Conservation (phyloP, 2,329 filamentous ascomycete species). For the Ophiostoma triangulosporum region DNA sequence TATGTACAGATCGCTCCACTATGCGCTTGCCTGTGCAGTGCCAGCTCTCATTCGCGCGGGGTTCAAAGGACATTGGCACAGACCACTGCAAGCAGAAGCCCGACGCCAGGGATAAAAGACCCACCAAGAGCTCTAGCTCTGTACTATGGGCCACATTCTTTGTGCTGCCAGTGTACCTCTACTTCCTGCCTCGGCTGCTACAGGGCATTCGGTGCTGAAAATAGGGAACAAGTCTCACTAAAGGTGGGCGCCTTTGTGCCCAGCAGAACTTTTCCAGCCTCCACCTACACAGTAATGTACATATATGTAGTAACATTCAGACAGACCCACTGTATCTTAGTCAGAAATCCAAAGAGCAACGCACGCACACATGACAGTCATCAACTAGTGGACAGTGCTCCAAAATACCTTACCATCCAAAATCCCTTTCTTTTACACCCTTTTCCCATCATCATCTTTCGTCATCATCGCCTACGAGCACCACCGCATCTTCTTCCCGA, state of each 20-base stretch:
- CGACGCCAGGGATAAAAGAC: background rate
- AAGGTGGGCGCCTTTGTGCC: slow-evolving; percentile 1
- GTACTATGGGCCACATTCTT: background rate
- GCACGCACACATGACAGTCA: slow-evolving; percentile 9
- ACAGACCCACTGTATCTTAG: slow-evolving; percentile 4
- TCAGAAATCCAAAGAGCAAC: slow-evolving; percentile 6
- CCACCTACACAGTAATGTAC: too few species aligned
- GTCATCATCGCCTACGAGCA: slow-evolving; percentile 4
- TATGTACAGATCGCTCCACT: too few species aligned
- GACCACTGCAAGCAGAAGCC: background rate
- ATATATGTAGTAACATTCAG: background rate
- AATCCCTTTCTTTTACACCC: slow-evolving; percentile 8
- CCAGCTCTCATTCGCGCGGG: background rate
- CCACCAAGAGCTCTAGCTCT: background rate
- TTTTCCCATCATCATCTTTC: slow-evolving; percentile 6
- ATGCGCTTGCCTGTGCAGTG: background rate
- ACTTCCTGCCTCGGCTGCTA: background rate
- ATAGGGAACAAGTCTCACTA: slow-evolving; percentile 4
- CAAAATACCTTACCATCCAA: slow-evolving; percentile 1
- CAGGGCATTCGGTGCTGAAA: background rate
- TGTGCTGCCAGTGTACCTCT: background rate
- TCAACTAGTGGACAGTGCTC: background rate
- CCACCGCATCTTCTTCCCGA: slow-evolving; percentile 2
- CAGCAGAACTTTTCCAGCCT: slow-evolving; percentile 12
- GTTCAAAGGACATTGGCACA: background rate